Base-by-base conservation (phyloP, 139 green algal species). In the Chlamydomonas incerta region DNA sequence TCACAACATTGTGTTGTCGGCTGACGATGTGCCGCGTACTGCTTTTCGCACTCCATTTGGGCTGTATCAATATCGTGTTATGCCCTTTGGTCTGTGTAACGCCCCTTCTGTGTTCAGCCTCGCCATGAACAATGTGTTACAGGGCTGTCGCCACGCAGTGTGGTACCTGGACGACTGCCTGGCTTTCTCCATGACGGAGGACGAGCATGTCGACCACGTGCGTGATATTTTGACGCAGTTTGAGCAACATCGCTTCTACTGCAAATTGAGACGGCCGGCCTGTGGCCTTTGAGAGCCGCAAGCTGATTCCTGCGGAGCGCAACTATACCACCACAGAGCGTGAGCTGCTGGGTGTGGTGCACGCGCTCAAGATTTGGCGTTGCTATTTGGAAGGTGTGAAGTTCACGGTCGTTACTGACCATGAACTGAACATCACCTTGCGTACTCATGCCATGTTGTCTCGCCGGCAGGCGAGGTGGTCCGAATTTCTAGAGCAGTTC, bases 91-190 rank as follows among this genome's bases (percentile, higher is more conserved):
- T 18, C 75, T 95, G 35, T 83, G 57, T n/a, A 94, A 94, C 73
- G 91, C 91, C 21, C 91, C 89, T 0, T 58, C 88, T 29, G 87
- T 81, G 28, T 96, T 94, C 70, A 83, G 90, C 24, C 26, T 15
- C 24, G 13, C 87, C 17, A 92, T 94, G 84, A 89, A 92, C 57
- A 31, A 83, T 0, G 74, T 90, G 9, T 81, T 94, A 11, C 8
- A 47, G 0, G 71, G 82, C 35, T 6, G 92, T 6, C 57, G 74
- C 11, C 79, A 91, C 1, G 94, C 91, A 74, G 72, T 92, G n/a
- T 34, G 31, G 3, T 97, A 95, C 74, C 63, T 96, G 2, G 91
- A 95, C 87, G 94, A 97, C 75, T 92, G 95, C 29, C 57, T 95
- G 4, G 68, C 95, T 2, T 95, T 88, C 71, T 88, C 35, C 17